These are phyloP conservation scores for Alisma plantagoaquatica DNA, from an alignment of 106 monocot genomes.

Conservation along the genomic window DNA sequence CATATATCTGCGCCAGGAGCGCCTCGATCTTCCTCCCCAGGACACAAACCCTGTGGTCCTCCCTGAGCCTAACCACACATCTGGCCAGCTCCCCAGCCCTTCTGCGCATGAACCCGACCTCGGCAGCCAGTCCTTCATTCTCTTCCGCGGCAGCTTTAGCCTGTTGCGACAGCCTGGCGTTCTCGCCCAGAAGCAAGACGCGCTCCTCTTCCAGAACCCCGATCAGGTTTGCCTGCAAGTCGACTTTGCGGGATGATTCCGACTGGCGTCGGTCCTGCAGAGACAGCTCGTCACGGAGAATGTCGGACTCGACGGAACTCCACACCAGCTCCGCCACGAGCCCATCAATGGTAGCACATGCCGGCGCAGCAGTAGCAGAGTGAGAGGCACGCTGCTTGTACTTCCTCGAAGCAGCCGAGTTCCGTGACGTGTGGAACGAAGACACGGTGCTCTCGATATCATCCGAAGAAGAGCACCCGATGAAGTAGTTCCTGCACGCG, in stretches of 20 bases:
- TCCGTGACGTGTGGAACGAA: constrained; percentile 12
- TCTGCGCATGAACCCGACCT: constrained; percentile 42
- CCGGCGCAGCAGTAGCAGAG: not conserved
- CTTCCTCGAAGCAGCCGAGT: not conserved
- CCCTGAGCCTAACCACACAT: not conserved
- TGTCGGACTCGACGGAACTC: constrained; percentile 33
- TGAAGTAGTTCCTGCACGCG: too few species aligned
- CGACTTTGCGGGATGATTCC: constrained; percentile 41
- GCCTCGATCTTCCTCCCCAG: constrained; percentile 51
- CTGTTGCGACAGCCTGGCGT: constrained; percentile 47
- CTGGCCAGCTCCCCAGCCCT: constrained; percentile 42
- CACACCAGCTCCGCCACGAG: constrained; percentile 40
- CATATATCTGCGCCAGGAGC: constrained; percentile 40
- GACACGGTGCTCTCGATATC: constrained; percentile 52
- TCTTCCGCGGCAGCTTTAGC: constrained; percentile 38
- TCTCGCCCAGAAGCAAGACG: constrained; percentile 62
- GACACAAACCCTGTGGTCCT: constrained; percentile 42
- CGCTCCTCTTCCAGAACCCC: constrained; percentile 81
- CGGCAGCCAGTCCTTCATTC: constrained; percentile 38
- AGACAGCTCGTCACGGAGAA: constrained; percentile 21
- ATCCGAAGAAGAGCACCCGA: too few species aligned
- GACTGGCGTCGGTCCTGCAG: constrained; percentile 9
- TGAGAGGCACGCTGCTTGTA: too few species aligned
- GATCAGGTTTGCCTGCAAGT: constrained; percentile 58
- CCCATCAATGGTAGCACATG: constrained; percentile 4